Evolutionary conservation across 208 protist species (phyloP).

Genomic region (Leishmania braziliensis): DNA sequence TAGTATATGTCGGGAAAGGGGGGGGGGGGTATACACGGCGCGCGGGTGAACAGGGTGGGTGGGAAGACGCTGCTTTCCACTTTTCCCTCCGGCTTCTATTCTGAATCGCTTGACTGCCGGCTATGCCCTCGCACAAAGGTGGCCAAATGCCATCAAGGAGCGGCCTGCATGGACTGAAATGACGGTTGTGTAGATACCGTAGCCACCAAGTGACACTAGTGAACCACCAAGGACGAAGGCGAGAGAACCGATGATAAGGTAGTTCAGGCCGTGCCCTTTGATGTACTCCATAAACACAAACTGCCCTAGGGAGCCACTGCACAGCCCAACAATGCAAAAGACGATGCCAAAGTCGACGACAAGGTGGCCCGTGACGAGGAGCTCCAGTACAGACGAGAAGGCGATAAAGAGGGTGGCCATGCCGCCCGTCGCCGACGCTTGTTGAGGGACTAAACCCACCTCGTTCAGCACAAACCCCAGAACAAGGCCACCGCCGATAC

Average conservation of each 20-base stretch:
- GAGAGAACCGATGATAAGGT: slow-evolving; percentile 68
- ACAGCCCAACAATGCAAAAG: slow-evolving; percentile 66
- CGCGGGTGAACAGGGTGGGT: background rate
- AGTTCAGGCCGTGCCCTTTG: slow-evolving; percentile 53
- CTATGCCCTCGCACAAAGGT: slow-evolving; percentile 34
- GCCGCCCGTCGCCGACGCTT: slow-evolving; percentile 72
- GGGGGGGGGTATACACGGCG: too few species aligned
- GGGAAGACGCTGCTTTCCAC: background rate
- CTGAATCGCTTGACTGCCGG: background rate
- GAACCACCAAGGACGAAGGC: slow-evolving; percentile 71
- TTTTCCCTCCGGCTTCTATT: background rate
- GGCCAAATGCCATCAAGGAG: slow-evolving; percentile 57
- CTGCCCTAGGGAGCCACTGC: slow-evolving; percentile 64
- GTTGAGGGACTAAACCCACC: slow-evolving; percentile 68
- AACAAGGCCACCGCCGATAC: slow-evolving; percentile 85
- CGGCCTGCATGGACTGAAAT: slow-evolving; percentile 32
- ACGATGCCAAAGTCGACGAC: slow-evolving; percentile 62
- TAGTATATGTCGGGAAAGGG: too few species aligned
- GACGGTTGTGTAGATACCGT: slow-evolving; percentile 78
- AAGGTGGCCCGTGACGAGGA: slow-evolving; percentile 60
- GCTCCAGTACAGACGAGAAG: slow-evolving; percentile 56
- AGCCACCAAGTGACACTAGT: slow-evolving; percentile 60
- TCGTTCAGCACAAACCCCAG: slow-evolving; percentile 87
- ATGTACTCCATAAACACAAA: slow-evolving; percentile 82
- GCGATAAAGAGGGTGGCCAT: slow-evolving; percentile 86